Percentiles rank a stretch among this genome's conserved stretches.
Evolutionary conservation across 2,329 filamentous ascomycete species (phyloP).

Genomic region (Botryotinia calthae): DNA sequence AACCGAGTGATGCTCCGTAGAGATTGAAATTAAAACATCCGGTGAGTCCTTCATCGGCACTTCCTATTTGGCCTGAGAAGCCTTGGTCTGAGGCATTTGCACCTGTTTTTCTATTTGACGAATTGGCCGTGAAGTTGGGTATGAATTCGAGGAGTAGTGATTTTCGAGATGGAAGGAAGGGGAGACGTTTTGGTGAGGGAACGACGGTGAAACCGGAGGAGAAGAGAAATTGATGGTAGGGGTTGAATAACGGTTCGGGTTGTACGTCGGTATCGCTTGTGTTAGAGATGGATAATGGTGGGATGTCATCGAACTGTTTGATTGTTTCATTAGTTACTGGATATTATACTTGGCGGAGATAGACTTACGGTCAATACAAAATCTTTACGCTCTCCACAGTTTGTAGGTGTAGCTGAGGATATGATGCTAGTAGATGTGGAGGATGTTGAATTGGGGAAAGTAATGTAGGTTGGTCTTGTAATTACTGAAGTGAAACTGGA

Average conservation of each 20-base stretch:
- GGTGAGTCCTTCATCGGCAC: conserved; percentile 31
- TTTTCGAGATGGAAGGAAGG: conserved; percentile 37
- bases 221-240: conserved; percentile 41
- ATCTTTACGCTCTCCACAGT: conserved; percentile 34
- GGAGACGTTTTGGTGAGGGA: conserved; percentile 34
- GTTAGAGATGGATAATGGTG: conserved; percentile 30
- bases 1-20: conserved; percentile 42
- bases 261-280: conserved; percentile 24
- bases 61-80: conserved; percentile 33
- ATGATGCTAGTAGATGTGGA: conserved; percentile 15
- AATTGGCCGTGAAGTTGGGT: conserved; percentile 31
- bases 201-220: conserved; percentile 40
- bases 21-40: conserved; percentile 42
- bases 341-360: neutral
- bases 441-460: conserved; percentile 20
- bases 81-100: conserved; percentile 35
- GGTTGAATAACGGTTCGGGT: conserved; percentile 36
- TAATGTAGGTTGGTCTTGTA: neutral
- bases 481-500: neutral
- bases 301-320: conserved; percentile 37
- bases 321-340: neutral
- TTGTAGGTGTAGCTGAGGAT: conserved; percentile 23
- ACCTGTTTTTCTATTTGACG: conserved; percentile 21
- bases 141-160: conserved; percentile 38
- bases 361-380: conserved; percentile 35